Conservation (phyloP, 352 stramenopile genomes). For the Phytophthora pisi region DNA sequence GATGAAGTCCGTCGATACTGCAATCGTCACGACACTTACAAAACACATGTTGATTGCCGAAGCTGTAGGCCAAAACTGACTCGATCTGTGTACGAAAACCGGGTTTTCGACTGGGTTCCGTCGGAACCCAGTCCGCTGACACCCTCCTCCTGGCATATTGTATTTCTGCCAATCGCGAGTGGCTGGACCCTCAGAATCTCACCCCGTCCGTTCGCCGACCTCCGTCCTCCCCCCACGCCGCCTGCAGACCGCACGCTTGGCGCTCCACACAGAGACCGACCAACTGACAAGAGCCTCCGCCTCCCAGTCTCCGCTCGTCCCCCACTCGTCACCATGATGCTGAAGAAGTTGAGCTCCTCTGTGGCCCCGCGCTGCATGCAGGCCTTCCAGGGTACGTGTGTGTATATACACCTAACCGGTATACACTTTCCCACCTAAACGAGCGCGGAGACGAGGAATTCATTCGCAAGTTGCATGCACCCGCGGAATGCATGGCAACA, state of each 20-base stretch:
- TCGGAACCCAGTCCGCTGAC: too few species aligned
- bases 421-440: too few species aligned
- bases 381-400: conserved; percentile 43
- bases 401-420: background rate
- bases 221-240: conserved; percentile 27
- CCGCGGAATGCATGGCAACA: conserved; percentile 2
- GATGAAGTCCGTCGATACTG: too few species aligned
- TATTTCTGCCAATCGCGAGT: conserved; percentile 32
- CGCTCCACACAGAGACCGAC: conserved; percentile 29
- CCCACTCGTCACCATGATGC: conserved; percentile 55
- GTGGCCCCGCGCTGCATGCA: conserved; percentile 63
- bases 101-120: too few species aligned
- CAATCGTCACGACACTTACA: too few species aligned
- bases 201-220: conserved; percentile 14
- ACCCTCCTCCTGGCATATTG: too few species aligned
- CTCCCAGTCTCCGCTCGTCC: background rate
- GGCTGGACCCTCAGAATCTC: conserved; percentile 29
- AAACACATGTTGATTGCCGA: too few species aligned
- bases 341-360: conserved; percentile 72
- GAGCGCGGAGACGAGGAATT: too few species aligned
- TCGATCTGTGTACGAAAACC: too few species aligned
- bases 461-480: background rate
- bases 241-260: conserved; percentile 24
- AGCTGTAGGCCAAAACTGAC: too few species aligned
- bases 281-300: conserved; percentile 8